Base-by-base conservation (phyloP, 2,329 filamentous ascomycete genomes). In the Pseudogymnoascus verrucosus region DNA sequence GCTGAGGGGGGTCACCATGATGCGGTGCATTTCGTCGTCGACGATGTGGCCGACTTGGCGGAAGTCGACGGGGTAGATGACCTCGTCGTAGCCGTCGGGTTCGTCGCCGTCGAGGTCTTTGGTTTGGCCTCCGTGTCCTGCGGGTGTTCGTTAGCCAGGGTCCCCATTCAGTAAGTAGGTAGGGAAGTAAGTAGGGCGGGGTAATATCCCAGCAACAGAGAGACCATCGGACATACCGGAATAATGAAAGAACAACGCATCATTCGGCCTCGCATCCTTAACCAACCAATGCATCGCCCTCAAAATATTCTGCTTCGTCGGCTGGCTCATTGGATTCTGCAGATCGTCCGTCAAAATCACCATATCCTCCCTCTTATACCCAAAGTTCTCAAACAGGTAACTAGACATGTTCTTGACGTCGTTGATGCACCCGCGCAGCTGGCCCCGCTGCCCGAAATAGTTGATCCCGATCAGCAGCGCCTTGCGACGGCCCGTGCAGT, bases 281-380 rank as follows among this genome's bases (percentile, higher is more conserved):
- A 97, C 91, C 19, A 98, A 79, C 93, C 93, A 98, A 74, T 97
- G 93, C 93, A 98, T 98, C 31, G 93, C 93, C 62, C 93, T 85
- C 39, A 98, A 77, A 63, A 98, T 96, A 73, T 98, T 98, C 69
- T 91, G 89, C 76, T 97, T 97, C 4, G 92, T 96, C 7, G 93
- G 93, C 78, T 96, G 91, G 77, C 91, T 96, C 90, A 97, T 96
- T 26, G 91, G 91, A 71, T 96, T 96, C 75, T 96, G 91, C 78
- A 97, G 93, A 74, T 98, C 93, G 73, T 98, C 93, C 40, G 93
- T 97, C 74, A 98, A 82, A 66, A 95, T 88, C 19, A 98, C 93
- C 93, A 98, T 98, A 73, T 98, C 93, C 76, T 97, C 93, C 64
- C 92, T 82, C 77, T 91, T 92, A 76, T 98, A 98, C 31, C 90